Base-by-base conservation (phyloP, 805 yeast genomes). In the Lachancea mirantina region DNA sequence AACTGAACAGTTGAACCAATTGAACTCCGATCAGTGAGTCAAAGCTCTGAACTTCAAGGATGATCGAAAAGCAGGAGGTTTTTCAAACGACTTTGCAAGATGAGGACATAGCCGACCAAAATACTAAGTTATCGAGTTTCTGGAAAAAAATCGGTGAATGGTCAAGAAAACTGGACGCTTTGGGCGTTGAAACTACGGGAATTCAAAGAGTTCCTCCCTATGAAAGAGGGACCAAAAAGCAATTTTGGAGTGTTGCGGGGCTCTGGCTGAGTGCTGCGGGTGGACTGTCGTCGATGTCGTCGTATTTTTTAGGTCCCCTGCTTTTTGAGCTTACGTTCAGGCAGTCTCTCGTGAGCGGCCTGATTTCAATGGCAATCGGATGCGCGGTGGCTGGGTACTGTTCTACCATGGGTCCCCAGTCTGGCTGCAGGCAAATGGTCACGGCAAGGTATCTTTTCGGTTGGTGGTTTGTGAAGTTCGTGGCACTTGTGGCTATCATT, bases 391-490 rank as follows among this genome's bases (percentile, higher is more conserved):
- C 94, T 2, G 92, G 84, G 0, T 84, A 83, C 50, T 83, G 92
- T 52, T 70, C 94, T 4, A 69, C 76, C 4, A 76, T 85, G 85
- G 96, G 96, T 3, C 94, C 96, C 1, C 67, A 85, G 37, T 82
- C 94, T 0, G 96, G 96, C 0, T 73, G 92, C 41, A 67, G 96
- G 48, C 94, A 85, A 50, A 81, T 85, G 87, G 88, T 84, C 7
- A 70, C 83, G 14, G 79, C 87, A 1, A 66, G 94, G 41, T 84
- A 69, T 45, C 61, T 84, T 28, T 85, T 84, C 53, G 96, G 96
- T 1, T 79, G 88, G 76, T 81, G 80, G 78, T 74, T 78, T 43
- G 87, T 85, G 23, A 79, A 81, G 54, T 62, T 84, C 34, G 81
- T 84, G 28, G 77, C 84, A 4, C 55, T 85, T 25, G 72, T 81